Evolutionary conservation across 2,329 filamentous ascomycete genomes (phyloP).

Genomic region (Monosporascus sp.): DNA sequence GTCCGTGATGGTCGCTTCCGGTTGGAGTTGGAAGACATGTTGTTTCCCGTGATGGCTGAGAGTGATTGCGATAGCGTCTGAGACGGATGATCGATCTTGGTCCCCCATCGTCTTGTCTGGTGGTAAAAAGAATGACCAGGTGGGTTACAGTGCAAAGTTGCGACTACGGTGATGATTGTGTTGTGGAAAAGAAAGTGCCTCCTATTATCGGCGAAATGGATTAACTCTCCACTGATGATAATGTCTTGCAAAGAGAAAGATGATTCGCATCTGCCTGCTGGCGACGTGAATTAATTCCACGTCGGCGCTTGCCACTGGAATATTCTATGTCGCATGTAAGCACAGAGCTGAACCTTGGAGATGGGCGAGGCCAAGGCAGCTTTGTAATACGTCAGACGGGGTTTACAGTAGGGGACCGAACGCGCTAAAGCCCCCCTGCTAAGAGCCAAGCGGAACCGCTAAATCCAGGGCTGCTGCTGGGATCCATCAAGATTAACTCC

Average conservation of each 20-base stretch:
- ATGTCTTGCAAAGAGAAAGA: no score
- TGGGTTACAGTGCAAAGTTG: no score
- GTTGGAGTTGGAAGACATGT: conserved; percentile 39
- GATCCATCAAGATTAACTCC: not conserved
- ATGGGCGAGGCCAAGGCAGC: conserved; percentile 16
- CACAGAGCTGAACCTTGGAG: not conserved
- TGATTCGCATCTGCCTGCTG: no score
- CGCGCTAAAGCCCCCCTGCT: not conserved
- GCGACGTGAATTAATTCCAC: not conserved
- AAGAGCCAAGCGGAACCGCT: not conserved
- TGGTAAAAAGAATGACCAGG: not conserved
- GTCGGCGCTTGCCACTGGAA: not conserved
- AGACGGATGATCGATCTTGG: conserved; percentile 3
- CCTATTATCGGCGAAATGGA: not conserved
- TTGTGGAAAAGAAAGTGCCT: no score
- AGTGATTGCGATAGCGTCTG: conserved; percentile 35
- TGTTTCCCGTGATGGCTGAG: conserved; percentile 42
- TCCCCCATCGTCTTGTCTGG: conserved; percentile 11
- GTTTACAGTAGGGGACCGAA: not conserved
- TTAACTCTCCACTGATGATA: no score
- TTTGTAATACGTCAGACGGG: conserved; percentile 33
- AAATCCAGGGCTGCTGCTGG: no score
- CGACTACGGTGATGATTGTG: no score
- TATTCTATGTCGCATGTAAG: not conserved
- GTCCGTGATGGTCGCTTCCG: conserved; percentile 48